Percentiles rank a stretch among this genome's conserved stretches.
Evolutionary conservation across 148 eudicot genomes (phyloP).

Genomic region (Rheum nobile): DNA sequence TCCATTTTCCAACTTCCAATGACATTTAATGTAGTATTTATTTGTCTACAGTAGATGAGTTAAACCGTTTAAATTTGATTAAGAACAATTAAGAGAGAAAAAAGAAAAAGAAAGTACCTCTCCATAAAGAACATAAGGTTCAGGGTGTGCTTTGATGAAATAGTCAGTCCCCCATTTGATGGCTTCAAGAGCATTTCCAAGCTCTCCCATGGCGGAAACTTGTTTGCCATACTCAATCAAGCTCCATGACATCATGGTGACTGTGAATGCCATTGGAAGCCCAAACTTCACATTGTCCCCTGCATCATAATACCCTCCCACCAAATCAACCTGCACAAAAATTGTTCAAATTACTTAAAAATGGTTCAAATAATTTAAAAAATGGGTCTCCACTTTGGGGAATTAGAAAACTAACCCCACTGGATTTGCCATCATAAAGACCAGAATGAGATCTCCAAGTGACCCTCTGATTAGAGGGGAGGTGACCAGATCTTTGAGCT

Average conservation of each 20-base stretch:
- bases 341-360: neutral
- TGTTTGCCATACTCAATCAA: conserved; percentile 78
- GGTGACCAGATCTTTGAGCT: conserved; percentile 94
- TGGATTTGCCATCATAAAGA: conserved; percentile 68
- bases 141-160: conserved; percentile 85
- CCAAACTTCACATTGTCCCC: conserved; percentile 99
- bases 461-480: conserved; percentile 70
- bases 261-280: conserved; percentile 92
- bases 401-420: conserved; percentile 41
- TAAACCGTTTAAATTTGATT: neutral
- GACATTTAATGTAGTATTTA: neutral
- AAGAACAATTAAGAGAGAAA: neutral
- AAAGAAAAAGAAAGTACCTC: conserved; percentile 36
- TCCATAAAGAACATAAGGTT: conserved; percentile 86
- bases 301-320: conserved; percentile 99
- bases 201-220: conserved; percentile 70
- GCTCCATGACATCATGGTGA: conserved; percentile 98
- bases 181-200: conserved; percentile 73
- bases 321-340: conserved; percentile 70
- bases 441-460: conserved; percentile 83
- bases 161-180: conserved; percentile 98
- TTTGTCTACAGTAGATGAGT: neutral
- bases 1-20: no score
- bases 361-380: neutral
- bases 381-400: neutral